phyloP scores from a whole-genome alignment of 2,329 filamentous ascomycete genomes.

The Botrytis byssoidea region DNA sequence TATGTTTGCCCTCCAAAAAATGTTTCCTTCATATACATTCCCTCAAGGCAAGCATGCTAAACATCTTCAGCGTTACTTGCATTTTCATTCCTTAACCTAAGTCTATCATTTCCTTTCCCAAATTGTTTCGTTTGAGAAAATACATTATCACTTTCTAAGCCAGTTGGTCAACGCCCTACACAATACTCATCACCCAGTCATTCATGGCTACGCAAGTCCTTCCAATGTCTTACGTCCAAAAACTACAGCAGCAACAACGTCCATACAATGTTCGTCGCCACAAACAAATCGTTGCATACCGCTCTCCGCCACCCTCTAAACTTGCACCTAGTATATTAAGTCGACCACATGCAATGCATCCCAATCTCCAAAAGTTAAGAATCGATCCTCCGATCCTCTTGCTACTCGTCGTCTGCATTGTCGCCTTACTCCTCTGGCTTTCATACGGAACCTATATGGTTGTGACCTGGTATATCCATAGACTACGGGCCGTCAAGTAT shows the following conservation, averaged over 20 bases:
- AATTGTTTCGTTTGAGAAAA: not conserved
- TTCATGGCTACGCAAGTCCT: not conserved
- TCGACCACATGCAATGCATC: slow-evolving; percentile 11
- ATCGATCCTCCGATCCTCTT: slow-evolving; percentile 5
- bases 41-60: not conserved
- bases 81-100: not conserved
- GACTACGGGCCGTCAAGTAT: not conserved
- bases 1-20: not conserved
- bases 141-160: not conserved
- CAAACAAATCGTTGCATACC: not conserved
- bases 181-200: not conserved
- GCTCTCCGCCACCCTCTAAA: not conserved
- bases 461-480: not conserved
- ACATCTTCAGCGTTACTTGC: not conserved
- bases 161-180: not conserved
- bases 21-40: not conserved
- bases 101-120: not conserved
- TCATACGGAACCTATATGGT: not conserved
- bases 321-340: not conserved
- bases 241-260: not conserved
- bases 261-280: slow-evolving; percentile 4
- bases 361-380: slow-evolving; percentile 9
- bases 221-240: not conserved
- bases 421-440: slow-evolving; percentile 3
- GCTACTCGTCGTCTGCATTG: not conserved